Percentiles rank a stretch among this genome's conserved stretches.
These are phyloP conservation scores for Cercospora sp. DNA, from an alignment of 2,329 filamentous ascomycete species.

Conservation along the genomic window DNA sequence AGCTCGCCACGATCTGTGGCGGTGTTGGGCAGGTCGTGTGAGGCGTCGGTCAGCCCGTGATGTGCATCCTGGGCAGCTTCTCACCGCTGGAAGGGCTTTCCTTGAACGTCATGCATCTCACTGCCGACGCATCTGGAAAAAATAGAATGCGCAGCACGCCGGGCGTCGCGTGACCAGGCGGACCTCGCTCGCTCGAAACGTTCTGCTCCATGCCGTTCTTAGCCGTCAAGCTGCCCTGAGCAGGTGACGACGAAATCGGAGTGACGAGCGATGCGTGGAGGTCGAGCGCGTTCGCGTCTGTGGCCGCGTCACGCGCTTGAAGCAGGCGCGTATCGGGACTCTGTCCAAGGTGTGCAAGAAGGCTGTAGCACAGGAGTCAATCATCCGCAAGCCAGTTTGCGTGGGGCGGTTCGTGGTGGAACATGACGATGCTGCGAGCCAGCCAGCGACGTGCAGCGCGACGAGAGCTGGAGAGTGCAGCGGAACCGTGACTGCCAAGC, in stretches of 20 bases:
- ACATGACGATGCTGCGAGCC: neutral
- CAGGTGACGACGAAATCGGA: neutral
- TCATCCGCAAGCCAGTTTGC: neutral
- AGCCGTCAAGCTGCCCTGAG: neutral
- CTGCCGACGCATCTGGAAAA: neutral
- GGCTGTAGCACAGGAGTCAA: neutral
- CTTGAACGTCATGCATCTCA: constrained; percentile 2
- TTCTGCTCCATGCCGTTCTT: neutral
- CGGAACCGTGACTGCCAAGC: neutral
- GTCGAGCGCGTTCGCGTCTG: neutral
- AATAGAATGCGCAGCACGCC: neutral
- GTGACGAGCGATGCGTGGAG: neutral
- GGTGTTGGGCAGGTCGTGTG: neutral
- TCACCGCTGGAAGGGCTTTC: neutral
- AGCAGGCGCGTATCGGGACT: neutral
- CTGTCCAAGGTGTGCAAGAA: neutral
- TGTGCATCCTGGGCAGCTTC: neutral
- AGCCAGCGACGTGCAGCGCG: neutral
- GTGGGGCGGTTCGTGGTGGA: neutral
- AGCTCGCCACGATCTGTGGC: constrained; percentile 8
- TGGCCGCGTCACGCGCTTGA: neutral
- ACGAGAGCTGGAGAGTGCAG: neutral
- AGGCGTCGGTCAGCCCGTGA: constrained; percentile 9
- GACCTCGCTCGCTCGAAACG: neutral
- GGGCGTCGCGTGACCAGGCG: neutral